Percentiles rank a stretch among this genome's conserved stretches.
Evolutionary conservation across 441 rosid species (phyloP).

Genomic region (Kokia cookei): DNA sequence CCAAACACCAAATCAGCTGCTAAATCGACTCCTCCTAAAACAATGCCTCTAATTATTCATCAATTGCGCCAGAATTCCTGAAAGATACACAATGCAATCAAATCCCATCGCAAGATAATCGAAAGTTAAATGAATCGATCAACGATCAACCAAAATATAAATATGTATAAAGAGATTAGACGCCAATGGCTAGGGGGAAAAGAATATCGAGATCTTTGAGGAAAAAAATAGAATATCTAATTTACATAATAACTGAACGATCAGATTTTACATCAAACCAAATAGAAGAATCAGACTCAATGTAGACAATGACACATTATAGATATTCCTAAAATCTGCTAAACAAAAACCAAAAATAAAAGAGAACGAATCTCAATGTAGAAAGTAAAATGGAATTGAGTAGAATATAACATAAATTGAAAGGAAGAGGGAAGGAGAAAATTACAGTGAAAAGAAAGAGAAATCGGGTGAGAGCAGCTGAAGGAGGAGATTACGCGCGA

Average conservation of each 20-base stretch:
- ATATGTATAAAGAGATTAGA: slow-evolving; percentile 24
- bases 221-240: background rate
- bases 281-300: slow-evolving; percentile 12
- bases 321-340: background rate
- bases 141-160: background rate
- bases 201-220: background rate
- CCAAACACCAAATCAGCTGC: background rate
- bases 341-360: background rate
- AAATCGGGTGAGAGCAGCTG: slow-evolving; percentile 1
- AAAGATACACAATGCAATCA: slow-evolving; percentile 3
- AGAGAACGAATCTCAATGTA: slow-evolving; percentile 2
- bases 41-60: slow-evolving; percentile 16
- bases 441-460: slow-evolving; percentile 10
- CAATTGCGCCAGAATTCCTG: slow-evolving; percentile 1
- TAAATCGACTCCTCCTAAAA: background rate
- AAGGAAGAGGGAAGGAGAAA: background rate
- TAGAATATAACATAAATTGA: background rate
- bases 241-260: background rate
- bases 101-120: background rate
- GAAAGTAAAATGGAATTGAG: slow-evolving; percentile 1
- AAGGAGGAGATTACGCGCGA: slow-evolving; percentile 21
- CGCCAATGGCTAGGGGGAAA: background rate
- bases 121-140: background rate
- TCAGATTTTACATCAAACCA: slow-evolving; percentile 3
- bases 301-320: slow-evolving; percentile 6